These are phyloP conservation scores for Carallia pectinifolia DNA, from an alignment of 345 rosid genomes.

Conservation along the genomic window DNA sequence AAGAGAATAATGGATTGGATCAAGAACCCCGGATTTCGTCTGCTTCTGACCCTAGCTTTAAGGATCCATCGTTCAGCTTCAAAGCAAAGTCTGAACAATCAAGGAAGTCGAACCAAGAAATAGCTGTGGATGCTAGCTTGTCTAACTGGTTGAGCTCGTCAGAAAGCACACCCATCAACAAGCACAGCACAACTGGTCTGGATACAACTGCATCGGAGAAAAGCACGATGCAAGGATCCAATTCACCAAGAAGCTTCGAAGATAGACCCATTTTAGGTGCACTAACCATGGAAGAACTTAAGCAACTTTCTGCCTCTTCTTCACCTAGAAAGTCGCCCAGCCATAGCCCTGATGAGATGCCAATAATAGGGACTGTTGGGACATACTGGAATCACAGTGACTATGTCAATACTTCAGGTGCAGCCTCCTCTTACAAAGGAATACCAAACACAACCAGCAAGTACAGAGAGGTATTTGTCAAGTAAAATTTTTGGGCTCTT, in stretches of 20 bases:
- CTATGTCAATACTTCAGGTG: constrained; percentile 35
- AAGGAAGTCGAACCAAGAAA: constrained; percentile 44
- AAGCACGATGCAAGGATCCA: constrained; percentile 45
- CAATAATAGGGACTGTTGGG: constrained; percentile 86
- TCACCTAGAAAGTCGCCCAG: constrained; percentile 83
- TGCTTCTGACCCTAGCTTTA: constrained; percentile 31
- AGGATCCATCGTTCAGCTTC: constrained; percentile 41
- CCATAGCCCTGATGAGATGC: constrained; percentile 75
- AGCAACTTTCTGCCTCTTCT: constrained; percentile 61
- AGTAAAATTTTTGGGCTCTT: constrained; percentile 13
- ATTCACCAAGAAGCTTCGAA: constrained; percentile 46
- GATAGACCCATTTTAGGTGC: constrained; percentile 92
- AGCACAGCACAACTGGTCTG: constrained; percentile 26
- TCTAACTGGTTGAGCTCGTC: constrained; percentile 82
- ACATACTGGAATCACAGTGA: constrained; percentile 59
- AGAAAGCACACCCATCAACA: constrained; percentile 47
- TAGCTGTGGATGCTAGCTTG: constrained; percentile 82
- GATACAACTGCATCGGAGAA: constrained; percentile 39
- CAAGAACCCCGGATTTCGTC: constrained; percentile 15
- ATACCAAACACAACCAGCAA: constrained; percentile 89
- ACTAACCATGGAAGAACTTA: constrained; percentile 77
- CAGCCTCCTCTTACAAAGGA: constrained; percentile 70
- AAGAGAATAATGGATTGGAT: constrained; percentile 55
- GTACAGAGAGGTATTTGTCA: constrained; percentile 74
- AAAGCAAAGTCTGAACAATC: constrained; percentile 37